These are phyloP conservation scores for Solanum paucissectum DNA, from an alignment of 257 asterid species.

Conservation along the genomic window DNA sequence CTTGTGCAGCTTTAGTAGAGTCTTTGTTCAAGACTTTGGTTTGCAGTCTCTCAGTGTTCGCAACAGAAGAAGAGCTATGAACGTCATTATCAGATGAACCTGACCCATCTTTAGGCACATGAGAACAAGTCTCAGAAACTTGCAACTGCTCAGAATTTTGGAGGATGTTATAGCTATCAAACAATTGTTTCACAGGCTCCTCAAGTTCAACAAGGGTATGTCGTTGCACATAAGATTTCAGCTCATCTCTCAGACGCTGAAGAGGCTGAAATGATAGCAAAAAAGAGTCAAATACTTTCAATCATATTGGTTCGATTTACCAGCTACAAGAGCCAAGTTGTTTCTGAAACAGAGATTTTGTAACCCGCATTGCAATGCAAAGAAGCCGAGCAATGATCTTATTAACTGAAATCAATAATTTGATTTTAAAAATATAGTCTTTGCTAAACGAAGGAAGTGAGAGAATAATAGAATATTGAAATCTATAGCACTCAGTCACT, in stretches of 20 bases:
- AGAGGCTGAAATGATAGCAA: conserved; percentile 38
- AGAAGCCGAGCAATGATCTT: not conserved
- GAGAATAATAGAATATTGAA: not conserved
- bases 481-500: not conserved
- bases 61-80: conserved; percentile 43
- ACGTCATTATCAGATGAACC: conserved; percentile 52
- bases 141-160: conserved; percentile 44
- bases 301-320: not conserved
- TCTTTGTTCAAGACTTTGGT: conserved; percentile 23
- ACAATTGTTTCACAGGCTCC: conserved; percentile 48
- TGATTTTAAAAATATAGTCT: not conserved
- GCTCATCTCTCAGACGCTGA: conserved; percentile 64
- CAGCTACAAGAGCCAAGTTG: not conserved
- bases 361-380: not conserved
- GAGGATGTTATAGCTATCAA: conserved; percentile 47
- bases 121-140: conserved; percentile 43
- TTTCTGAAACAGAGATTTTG: not conserved
- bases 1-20: conserved; percentile 17
- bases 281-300: not conserved
- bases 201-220: conserved; percentile 45
- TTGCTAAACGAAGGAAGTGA: not conserved
- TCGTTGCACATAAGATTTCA: conserved; percentile 45
- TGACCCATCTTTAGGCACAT: conserved; percentile 44
- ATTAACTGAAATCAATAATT: not conserved
- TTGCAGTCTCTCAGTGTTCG: conserved; percentile 29